Percentiles rank a stretch among this genome's conserved stretches.
These are phyloP conservation scores for Zizania latifolia DNA, from an alignment of 176 grass and related monocot genomes.

Conservation along the genomic window DNA sequence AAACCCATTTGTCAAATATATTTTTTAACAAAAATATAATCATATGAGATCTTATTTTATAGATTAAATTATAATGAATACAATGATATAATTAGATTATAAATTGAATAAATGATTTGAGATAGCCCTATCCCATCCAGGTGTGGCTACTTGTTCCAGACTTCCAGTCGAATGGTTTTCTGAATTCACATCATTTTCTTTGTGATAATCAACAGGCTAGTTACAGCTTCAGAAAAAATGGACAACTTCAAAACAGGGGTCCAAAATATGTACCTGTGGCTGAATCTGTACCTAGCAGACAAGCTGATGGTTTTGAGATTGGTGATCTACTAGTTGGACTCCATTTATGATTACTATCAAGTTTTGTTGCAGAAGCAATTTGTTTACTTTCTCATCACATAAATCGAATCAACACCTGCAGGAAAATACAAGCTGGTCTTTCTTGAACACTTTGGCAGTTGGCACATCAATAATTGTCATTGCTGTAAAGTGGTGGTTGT, in stretches of 20 bases:
- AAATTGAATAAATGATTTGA: too few relatives aligned
- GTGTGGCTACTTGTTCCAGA: background rate
- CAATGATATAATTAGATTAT: background rate
- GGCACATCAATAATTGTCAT: slow-evolving; percentile 9
- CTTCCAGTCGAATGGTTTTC: background rate
- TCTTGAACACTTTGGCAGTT: slow-evolving; percentile 1
- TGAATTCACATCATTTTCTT: background rate
- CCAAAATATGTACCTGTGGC: background rate
- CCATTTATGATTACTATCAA: slow-evolving; percentile 2
- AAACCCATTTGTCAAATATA: too few relatives aligned
- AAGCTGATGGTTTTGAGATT: background rate
- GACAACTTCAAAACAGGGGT: background rate
- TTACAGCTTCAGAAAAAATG: too few relatives aligned
- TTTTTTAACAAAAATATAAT: too few relatives aligned
- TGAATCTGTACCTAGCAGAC: background rate
- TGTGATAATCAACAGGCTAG: background rate
- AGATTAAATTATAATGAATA: too few relatives aligned
- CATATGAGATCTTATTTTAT: too few relatives aligned
- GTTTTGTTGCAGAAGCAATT: background rate
- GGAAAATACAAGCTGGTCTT: background rate
- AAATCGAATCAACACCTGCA: background rate
- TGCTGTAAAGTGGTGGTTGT: background rate
- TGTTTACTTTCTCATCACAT: background rate
- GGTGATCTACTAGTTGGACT: slow-evolving; percentile 17
- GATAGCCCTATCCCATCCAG: too few relatives aligned